A percentile compares a stretch with the other conserved stretches of the same genome.
Conservation (phyloP, 805 yeast species). For the Saturnispora quitensis region DNA sequence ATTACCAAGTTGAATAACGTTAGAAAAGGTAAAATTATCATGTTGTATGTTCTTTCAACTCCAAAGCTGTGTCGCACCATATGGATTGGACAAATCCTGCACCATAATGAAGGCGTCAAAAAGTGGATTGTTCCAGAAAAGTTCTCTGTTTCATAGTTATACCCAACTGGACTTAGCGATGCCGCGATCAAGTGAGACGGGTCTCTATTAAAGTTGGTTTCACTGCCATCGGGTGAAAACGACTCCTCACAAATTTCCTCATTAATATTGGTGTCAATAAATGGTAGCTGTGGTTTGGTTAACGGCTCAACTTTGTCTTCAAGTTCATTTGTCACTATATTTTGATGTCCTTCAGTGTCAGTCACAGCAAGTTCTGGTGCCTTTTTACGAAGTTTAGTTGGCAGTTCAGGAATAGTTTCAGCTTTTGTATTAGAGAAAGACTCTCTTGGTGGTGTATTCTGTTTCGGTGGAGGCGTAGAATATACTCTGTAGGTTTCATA, state of each 20-base stretch:
- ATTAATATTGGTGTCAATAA: not conserved
- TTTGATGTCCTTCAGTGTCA: slow-evolving; percentile 1
- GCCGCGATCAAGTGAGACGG: not conserved
- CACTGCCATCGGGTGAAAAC: not conserved
- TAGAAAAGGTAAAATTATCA: slow-evolving; percentile 21
- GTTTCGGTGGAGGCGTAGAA: not conserved
- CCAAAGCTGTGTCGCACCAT: slow-evolving; percentile 3
- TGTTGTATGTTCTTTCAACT: slow-evolving; percentile 18
- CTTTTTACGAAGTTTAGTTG: not conserved
- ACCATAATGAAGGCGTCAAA: slow-evolving; percentile 2
- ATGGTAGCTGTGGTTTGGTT: not conserved
- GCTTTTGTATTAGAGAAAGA: not conserved
- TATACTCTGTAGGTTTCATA: slow-evolving; percentile 1
- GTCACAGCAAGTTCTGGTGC: slow-evolving; percentile 6
- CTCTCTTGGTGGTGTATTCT: not conserved
- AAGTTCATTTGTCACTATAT: not conserved
- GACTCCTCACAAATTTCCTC: not conserved
- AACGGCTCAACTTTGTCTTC: not conserved
- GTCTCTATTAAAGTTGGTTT: not conserved
- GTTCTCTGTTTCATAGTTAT: not conserved
- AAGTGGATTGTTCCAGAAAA: slow-evolving; percentile 4
- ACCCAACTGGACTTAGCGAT: not conserved
- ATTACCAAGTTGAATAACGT: slow-evolving; percentile 19
- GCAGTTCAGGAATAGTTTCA: not conserved
- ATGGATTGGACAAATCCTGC: slow-evolving; percentile 11